Evolutionary conservation across 139 green algal genomes (phyloP).

Genomic region (Chlorella sp.): DNA sequence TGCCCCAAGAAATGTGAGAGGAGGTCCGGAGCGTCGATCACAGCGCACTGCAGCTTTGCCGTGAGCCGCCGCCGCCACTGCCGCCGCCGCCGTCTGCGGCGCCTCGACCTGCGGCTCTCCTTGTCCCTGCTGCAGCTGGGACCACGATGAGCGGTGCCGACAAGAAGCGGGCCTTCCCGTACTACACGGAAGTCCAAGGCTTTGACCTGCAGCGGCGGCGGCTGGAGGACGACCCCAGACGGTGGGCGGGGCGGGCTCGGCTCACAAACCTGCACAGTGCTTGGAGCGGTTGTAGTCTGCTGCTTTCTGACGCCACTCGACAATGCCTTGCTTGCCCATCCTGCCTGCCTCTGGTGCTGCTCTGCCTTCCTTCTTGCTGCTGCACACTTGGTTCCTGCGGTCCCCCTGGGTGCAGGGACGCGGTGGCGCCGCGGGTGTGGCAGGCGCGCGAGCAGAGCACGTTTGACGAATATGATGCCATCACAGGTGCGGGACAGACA

Average conservation of each 20-base stretch:
- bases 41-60: too few relatives aligned
- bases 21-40: too few relatives aligned
- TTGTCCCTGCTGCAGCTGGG: too few relatives aligned
- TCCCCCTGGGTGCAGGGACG: conserved; percentile 19
- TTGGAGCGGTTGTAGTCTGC: too few relatives aligned
- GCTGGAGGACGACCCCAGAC: conserved; percentile 35
- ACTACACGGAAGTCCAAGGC: conserved; percentile 37
- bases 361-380: neutral
- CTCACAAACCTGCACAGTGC: too few relatives aligned
- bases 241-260: neutral
- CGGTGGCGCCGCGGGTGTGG: conserved; percentile 51
- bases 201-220: conserved; percentile 41
- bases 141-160: too few relatives aligned
- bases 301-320: neutral
- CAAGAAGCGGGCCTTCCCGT: conserved; percentile 31
- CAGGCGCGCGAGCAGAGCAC: conserved; percentile 46
- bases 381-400: neutral
- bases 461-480: conserved; percentile 36
- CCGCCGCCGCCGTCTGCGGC: too few relatives aligned
- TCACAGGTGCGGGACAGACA: conserved; percentile 14
- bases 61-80: too few relatives aligned
- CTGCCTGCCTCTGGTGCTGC: too few relatives aligned
- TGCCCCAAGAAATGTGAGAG: too few relatives aligned
- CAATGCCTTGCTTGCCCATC: too few relatives aligned
- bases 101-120: too few relatives aligned